Evolutionary conservation across 2,329 filamentous ascomycete species (phyloP), one percentile per base, ranked within the genome.

Genomic region (Botrytis medusae): DNA sequence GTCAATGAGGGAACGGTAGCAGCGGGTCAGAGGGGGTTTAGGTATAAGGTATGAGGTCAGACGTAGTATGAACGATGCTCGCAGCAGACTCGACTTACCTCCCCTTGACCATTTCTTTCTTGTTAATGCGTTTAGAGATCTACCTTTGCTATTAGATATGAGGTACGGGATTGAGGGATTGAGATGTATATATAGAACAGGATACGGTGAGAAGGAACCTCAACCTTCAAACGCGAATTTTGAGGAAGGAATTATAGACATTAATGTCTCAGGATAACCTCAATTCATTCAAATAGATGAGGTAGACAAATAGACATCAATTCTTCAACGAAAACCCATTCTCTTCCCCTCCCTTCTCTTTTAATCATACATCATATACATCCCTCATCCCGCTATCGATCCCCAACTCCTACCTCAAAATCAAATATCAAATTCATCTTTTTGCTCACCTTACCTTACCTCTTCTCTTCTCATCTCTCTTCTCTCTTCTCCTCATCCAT

Each of bases 71-170:
- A 69, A 73, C 10, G 51, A 74, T 68, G 63, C 74, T 9, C 51
- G 71, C 20, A 74, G 73, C 37, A 73, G 75, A 29, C 78, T 78
- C 64, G 76, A 77, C 22, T 64, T 77, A 29, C 69, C 77, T 14
- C 73, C 74, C 44, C 71, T 51, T 37, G 62, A 65, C 18, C 71
- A 74, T 25, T 57, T 40, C 10, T 51, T 74, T 2, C 74, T 78
- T 59, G 44, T 79, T 22, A 73, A 75, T 34, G 74, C 77, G 18
- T 77, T 76, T 29, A 72, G 75, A 60, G 72, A 75, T 6, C 32
- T 69, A 25, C 73, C 74, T 32, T 42, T 74, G 29, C 62, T 65
- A 18, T 29, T 34, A 67, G 54, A 59, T 37, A 42, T 40, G 37
- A 71, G 44, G 1, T 0, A 9, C 20, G 25, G 18, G 20, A n/a